Evolutionary conservation across 352 stramenopile genomes (phyloP).

Genomic region (Phytopythium litorale): DNA sequence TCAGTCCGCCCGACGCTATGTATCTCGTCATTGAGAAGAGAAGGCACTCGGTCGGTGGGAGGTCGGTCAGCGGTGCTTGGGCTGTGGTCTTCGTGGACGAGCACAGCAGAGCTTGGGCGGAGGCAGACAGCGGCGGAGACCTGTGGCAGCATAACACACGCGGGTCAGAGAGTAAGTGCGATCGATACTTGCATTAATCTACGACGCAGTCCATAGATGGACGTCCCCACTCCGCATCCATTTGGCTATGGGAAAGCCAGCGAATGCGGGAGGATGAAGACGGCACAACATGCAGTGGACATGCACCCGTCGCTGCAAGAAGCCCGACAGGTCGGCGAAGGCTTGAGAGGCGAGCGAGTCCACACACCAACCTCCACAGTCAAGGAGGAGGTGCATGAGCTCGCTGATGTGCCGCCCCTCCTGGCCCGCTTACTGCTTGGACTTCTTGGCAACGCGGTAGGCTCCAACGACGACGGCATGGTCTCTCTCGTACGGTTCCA

Average conservation of each 20-base stretch:
- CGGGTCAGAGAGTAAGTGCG: slow-evolving; percentile 2
- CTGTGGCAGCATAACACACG: background rate
- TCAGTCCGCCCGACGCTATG: slow-evolving; percentile 86
- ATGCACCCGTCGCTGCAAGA: slow-evolving; percentile 7
- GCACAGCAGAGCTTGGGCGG: background rate
- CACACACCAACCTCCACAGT: slow-evolving; percentile 1
- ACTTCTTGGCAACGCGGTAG: slow-evolving; percentile 95
- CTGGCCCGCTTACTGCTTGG: slow-evolving; percentile 64
- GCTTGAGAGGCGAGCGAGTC: no score
- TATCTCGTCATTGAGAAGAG: slow-evolving; percentile 82
- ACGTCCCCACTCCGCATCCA: background rate
- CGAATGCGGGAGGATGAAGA: background rate
- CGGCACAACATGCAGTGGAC: slow-evolving; percentile 2
- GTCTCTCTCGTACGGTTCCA: slow-evolving; percentile 99
- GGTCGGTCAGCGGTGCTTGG: background rate
- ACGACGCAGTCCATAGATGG: background rate
- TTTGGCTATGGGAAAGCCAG: background rate
- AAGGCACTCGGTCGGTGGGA: slow-evolving; percentile 8
- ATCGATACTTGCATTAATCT: slow-evolving; percentile 1
- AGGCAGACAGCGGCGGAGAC: background rate
- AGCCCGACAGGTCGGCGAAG: background rate
- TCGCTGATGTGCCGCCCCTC: slow-evolving; percentile 5
- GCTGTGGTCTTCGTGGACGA: background rate
- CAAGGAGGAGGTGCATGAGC: background rate
- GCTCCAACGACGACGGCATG: slow-evolving; percentile 97